Base-by-base conservation (phyloP, 768 basidiomycete species). In the Leccinum subtestaceum region DNA sequence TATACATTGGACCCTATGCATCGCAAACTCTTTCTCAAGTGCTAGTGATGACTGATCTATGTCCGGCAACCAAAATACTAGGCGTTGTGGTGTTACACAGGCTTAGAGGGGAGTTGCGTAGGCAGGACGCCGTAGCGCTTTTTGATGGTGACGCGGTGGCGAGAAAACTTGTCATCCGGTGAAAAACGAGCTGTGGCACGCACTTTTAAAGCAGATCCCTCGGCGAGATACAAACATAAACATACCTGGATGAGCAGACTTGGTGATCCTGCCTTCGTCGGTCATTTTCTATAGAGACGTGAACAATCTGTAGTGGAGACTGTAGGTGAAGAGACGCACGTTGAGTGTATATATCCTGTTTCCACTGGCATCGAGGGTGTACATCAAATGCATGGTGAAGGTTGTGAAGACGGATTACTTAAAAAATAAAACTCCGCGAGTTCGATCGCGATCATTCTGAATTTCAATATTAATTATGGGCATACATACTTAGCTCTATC, bases 131-230 rank as follows among this genome's bases (percentile, higher is more conserved):
- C 86, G 70, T 88, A 90, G 70, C 96, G 86, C 78, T 93, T 93
- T 81, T 98, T 98, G 70, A 98, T 88, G 5, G 94, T 97, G 60
- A 98, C 95, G 60, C 97, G 90, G 71, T 99, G 96, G 62, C 95
- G 84, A 61, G 95, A 96, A 78, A 96, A 98, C 79, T 98, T 98
- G 84, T 98, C 96, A 74, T 99, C 97, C 11, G 96, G 96, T 13
- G 96, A 98, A 77, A 98, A 98, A 43, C 97, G 94, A 15, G 96
- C 96, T 97, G 59, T 17, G 23, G 43, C n/a, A 13, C 13, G 10
- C 13, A 13, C 15, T 1, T 57, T 58, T 50, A 43, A 47, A 32
- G 17, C 53, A n/a, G 27, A 52, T 32, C 11, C 31, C 31, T 12
- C 8, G 8, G 49, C 58, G 31, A 15, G 32, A n/a, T 17, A 34